Evolutionary conservation across 805 yeast species (phyloP), one percentile per base, ranked within the genome.

Genomic region (Teunomyces barrocoloradensis): DNA sequence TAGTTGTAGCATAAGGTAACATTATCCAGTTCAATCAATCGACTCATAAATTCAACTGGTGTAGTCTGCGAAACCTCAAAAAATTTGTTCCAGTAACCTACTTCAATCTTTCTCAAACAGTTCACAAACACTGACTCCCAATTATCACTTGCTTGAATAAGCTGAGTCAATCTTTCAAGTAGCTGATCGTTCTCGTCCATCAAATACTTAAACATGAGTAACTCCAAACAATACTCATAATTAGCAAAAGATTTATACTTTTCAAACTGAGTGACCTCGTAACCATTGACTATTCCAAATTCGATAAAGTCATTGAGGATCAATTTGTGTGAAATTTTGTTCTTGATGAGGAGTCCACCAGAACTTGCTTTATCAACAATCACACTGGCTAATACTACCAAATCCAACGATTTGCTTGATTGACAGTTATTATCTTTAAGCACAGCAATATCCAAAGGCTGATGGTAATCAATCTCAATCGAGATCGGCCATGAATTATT

Each of bases 31-130:
- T 68, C 64, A 38, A 78, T 65, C 25, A 73, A 58, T 32, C 72
- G 61, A 42, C 71, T 63, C 72, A 78, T 71, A 42, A 77, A 65
- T 18, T 68, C 66, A 12, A 77, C 64, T 2, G 84, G 84, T 0
- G 74, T 68, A 29, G 69, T 66, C 3, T 66, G 57, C 20, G 75
- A 58, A 20, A 69, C 63, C 3, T 59, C 52, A 55, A 80, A 80
- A 47, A 79, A 78, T n/a, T 58, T 60, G 4, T 62, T 44, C 87
- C 87, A 81, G 56, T 77, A 77, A 35, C 68, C 72, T 42, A 76
- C 71, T 55, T 81, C 87, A 12, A 80, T 81, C 50, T 81, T 81
- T 28, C 87, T 64, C 29, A 84, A 77, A 54, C 85, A 80, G 50
- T 76, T 79, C 40, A 79, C 67, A 45, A 72, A 74, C n/a, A 80